Conservation (phyloP, 495 filamentous ascomycete species). For the Endocarpon pusillum region DNA sequence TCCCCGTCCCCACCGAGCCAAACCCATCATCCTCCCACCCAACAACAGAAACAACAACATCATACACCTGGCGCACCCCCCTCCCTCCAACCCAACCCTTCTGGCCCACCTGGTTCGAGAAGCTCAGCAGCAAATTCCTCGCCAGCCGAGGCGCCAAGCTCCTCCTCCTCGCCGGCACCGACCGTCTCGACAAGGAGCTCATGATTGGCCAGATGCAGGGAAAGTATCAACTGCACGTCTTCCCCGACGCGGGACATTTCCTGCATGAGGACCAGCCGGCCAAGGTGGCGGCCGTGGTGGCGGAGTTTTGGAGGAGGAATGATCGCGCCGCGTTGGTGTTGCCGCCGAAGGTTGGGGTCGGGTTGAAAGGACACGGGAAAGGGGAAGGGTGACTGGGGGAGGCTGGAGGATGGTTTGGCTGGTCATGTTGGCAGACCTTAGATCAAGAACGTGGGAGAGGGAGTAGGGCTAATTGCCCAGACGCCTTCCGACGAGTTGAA, state of each 20-base stretch:
- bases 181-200: conserved; percentile 82
- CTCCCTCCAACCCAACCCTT: conserved; percentile 71
- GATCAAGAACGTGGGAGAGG: too few relatives aligned
- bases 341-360: conserved; percentile 70
- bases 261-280: conserved; percentile 88
- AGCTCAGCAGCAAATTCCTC: conserved; percentile 78
- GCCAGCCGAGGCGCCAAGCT: conserved; percentile 72
- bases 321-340: conserved; percentile 70
- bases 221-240: conserved; percentile 92
- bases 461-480: too few relatives aligned
- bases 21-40: too few relatives aligned
- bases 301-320: conserved; percentile 83
- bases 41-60: conserved; percentile 9
- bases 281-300: conserved; percentile 66
- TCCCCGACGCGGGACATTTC: conserved; percentile 91
- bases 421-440: too few relatives aligned
- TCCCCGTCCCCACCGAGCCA: conserved; percentile 24
- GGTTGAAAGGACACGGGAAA: conserved; percentile 28
- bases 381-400: too few relatives aligned
- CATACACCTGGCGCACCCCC: conserved; percentile 78
- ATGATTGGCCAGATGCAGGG: conserved; percentile 98
- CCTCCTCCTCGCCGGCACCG: conserved; percentile 80
- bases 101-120: conserved; percentile 88
- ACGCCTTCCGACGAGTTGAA: too few relatives aligned
- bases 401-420: conserved; percentile 24